Percentiles rank a stretch among this genome's conserved stretches.
Evolutionary conservation across 169 alveolate species (phyloP).

Genomic region (Plasmodium relictum): DNA sequence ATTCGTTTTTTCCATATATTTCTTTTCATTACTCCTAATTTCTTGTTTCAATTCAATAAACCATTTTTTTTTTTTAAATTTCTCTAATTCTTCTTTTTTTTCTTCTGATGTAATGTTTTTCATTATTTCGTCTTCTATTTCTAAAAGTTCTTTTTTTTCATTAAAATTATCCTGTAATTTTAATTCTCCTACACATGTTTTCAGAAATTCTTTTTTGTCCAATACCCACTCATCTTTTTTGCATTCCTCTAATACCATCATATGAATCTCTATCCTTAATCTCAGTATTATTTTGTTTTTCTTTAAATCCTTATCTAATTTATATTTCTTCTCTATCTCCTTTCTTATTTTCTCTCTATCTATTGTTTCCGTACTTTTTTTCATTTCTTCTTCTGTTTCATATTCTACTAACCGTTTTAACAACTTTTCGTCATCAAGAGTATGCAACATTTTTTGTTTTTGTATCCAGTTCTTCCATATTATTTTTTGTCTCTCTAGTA

Average conservation of each 20-base stretch:
- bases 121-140: not conserved
- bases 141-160: not conserved
- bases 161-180: not conserved
- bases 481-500: no score
- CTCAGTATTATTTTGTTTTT: not conserved
- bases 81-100: not conserved
- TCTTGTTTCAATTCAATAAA: not conserved
- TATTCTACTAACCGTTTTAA: no score
- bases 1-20: not conserved
- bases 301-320: not conserved
- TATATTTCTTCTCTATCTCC: no score
- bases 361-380: no score
- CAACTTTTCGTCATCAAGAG: no score
- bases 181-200: not conserved
- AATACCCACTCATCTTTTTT: not conserved
- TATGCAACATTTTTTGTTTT: no score
- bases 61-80: not conserved
- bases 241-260: constrained; percentile 4
- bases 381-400: no score
- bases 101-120: not conserved
- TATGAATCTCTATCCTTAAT: constrained; percentile 2
- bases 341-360: no score
- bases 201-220: not conserved
- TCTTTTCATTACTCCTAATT: not conserved
- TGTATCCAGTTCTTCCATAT: no score